Evolutionary conservation across 352 stramenopile species (phyloP).

Genomic region (Phytophthora tubulina): DNA sequence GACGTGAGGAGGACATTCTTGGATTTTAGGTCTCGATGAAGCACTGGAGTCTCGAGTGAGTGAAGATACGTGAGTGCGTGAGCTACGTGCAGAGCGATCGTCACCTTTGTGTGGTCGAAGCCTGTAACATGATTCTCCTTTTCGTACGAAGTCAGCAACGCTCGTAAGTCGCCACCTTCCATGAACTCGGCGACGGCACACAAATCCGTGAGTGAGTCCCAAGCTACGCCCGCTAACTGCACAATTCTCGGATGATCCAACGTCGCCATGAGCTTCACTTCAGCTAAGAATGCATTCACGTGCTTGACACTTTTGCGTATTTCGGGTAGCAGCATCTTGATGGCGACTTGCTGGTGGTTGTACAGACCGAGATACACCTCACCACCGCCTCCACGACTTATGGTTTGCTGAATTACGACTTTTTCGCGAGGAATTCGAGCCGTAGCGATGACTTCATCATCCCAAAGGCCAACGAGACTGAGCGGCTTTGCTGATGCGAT

Average conservation of each 20-base stretch:
- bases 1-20: constrained; percentile 36
- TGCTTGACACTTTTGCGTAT: constrained; percentile 19
- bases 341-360: constrained; percentile 36
- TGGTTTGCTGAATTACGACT: constrained; percentile 31
- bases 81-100: constrained; percentile 47
- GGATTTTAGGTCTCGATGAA: constrained; percentile 28
- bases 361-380: constrained; percentile 42
- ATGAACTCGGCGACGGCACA: constrained; percentile 54
- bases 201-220: constrained; percentile 41
- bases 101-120: constrained; percentile 49
- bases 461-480: constrained; percentile 33
- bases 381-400: constrained; percentile 40
- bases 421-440: constrained; percentile 45
- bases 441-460: constrained; percentile 41
- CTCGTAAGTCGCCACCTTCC: constrained; percentile 49
- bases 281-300: constrained; percentile 30
- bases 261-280: constrained; percentile 44
- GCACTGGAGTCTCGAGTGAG: constrained; percentile 14
- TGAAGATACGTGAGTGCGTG: constrained; percentile 39
- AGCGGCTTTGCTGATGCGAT: constrained; percentile 3
- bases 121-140: constrained; percentile 18
- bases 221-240: constrained; percentile 56
- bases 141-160: constrained; percentile 34
- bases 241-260: constrained; percentile 56
- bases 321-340: constrained; percentile 42